Conservation (phyloP, 2,329 filamentous ascomycete genomes). For the Nemania sp. region DNA sequence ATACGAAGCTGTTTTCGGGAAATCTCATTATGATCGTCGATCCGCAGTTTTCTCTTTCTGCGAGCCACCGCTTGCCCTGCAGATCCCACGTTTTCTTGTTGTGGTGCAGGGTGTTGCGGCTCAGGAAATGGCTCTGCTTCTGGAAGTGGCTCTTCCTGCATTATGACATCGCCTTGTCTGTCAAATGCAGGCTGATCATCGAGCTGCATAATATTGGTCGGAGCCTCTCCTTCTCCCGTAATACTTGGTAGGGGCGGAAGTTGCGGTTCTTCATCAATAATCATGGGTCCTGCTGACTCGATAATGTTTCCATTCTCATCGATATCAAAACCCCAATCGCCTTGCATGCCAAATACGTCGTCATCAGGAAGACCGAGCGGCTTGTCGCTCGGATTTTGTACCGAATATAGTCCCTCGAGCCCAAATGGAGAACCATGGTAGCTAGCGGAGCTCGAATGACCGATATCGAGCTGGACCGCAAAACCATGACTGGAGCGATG, state of each 20-base stretch:
- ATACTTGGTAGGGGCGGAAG: slow-evolving; percentile 46
- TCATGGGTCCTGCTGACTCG: slow-evolving; percentile 30
- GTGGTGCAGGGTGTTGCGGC: slow-evolving; percentile 29
- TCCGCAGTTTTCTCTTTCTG: slow-evolving; percentile 31
- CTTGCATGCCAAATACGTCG: slow-evolving; percentile 38
- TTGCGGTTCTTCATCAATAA: slow-evolving; percentile 47
- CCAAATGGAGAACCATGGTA: slow-evolving; percentile 30
- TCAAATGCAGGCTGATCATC: slow-evolving; percentile 26
- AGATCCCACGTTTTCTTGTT: slow-evolving; percentile 19
- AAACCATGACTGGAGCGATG: slow-evolving; percentile 26
- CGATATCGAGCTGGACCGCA: slow-evolving; percentile 33
- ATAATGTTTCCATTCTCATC: slow-evolving; percentile 56
- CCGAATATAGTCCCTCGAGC: slow-evolving; percentile 35
- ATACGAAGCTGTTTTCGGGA: slow-evolving; percentile 42
- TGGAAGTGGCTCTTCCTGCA: slow-evolving; percentile 45
- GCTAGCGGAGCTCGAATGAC: slow-evolving; percentile 31
- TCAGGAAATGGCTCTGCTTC: slow-evolving; percentile 43
- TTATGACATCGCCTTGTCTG: slow-evolving; percentile 42
- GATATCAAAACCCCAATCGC: slow-evolving; percentile 52
- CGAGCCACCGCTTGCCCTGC: slow-evolving; percentile 23
- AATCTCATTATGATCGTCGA: slow-evolving; percentile 42
- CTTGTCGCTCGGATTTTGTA: slow-evolving; percentile 37
- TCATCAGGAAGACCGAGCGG: slow-evolving; percentile 39
- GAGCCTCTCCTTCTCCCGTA: slow-evolving; percentile 19
- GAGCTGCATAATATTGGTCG: slow-evolving; percentile 21